A percentile compares a stretch with the other conserved stretches of the same genome.
Conservation (phyloP, 1,139 yeast genomes). For the Yamadazyma jaroonii region DNA sequence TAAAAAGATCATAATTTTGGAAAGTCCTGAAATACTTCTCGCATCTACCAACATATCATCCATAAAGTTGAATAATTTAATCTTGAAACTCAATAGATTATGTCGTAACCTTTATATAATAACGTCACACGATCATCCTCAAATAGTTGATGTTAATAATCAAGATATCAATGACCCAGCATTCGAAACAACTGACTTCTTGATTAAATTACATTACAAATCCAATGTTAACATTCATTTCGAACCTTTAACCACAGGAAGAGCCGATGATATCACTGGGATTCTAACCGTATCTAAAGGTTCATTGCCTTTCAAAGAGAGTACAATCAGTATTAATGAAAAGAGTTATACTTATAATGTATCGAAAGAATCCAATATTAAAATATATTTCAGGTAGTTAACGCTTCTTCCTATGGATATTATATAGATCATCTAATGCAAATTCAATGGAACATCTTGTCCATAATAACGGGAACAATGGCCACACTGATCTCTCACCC, state of each 20-base stretch:
- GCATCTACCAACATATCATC: conserved; percentile 36
- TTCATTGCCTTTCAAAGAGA: conserved; percentile 23
- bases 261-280: conserved; percentile 84
- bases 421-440: conserved; percentile 75
- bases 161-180: conserved; percentile 30
- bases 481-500: conserved; percentile 96
- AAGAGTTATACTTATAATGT: conserved; percentile 64
- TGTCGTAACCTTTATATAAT: conserved; percentile 35
- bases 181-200: conserved; percentile 42
- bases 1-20: conserved; percentile 37
- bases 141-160: conserved; percentile 31
- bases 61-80: conserved; percentile 30
- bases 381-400: conserved; percentile 40
- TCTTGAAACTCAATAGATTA: conserved; percentile 34
- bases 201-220: conserved; percentile 48
- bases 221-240: conserved; percentile 51
- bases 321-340: conserved; percentile 31
- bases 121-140: conserved; percentile 36
- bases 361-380: conserved; percentile 52
- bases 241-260: conserved; percentile 71
- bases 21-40: conserved; percentile 50
- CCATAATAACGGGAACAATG: conserved; percentile 78
- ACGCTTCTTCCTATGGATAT: conserved; percentile 40
- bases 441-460: conserved; percentile 90
- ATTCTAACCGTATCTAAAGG: conserved; percentile 60